A percentile compares a stretch with the other conserved stretches of the same genome.
Evolutionary conservation across 768 basidiomycete species (phyloP).

Genomic region (Mycena polygramma): DNA sequence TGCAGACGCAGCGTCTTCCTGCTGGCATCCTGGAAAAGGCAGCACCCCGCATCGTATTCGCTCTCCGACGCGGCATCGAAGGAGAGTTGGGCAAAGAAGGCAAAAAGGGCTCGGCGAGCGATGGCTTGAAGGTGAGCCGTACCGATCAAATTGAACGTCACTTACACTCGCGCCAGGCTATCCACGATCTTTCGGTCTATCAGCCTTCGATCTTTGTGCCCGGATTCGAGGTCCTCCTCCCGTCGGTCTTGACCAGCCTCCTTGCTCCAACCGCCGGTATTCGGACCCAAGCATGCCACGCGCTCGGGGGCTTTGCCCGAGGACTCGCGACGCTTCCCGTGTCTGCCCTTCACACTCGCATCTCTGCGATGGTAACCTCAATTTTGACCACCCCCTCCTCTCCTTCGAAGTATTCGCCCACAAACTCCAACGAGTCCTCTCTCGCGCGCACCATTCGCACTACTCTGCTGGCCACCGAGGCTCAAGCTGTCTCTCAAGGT

Average conservation of each 20-base stretch:
- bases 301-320: slow-evolving; percentile 76
- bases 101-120: slow-evolving; percentile 85
- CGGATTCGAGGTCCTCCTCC: slow-evolving; percentile 67
- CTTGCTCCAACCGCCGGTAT: slow-evolving; percentile 75
- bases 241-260: slow-evolving; percentile 72
- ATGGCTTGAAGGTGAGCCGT: slow-evolving; percentile 77
- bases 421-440: slow-evolving; percentile 57
- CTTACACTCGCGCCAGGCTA: slow-evolving; percentile 25
- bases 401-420: slow-evolving; percentile 54
- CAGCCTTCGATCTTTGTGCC: slow-evolving; percentile 79
- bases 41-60: slow-evolving; percentile 76
- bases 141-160: background rate
- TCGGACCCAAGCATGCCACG: slow-evolving; percentile 81
- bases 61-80: slow-evolving; percentile 81
- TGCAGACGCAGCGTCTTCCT: slow-evolving; percentile 81
- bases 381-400: slow-evolving; percentile 62
- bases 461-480: slow-evolving; percentile 68
- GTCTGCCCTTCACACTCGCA: slow-evolving; percentile 63
- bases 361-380: slow-evolving; percentile 62
- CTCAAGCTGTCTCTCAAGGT: slow-evolving; percentile 75
- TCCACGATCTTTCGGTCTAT: slow-evolving; percentile 60
- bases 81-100: slow-evolving; percentile 91
- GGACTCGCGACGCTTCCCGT: slow-evolving; percentile 64
- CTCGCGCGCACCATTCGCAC: slow-evolving; percentile 78
- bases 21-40: slow-evolving; percentile 70